These are phyloP conservation scores for Nematodospora valgi DNA, from an alignment of 805 yeast species.

Conservation along the genomic window DNA sequence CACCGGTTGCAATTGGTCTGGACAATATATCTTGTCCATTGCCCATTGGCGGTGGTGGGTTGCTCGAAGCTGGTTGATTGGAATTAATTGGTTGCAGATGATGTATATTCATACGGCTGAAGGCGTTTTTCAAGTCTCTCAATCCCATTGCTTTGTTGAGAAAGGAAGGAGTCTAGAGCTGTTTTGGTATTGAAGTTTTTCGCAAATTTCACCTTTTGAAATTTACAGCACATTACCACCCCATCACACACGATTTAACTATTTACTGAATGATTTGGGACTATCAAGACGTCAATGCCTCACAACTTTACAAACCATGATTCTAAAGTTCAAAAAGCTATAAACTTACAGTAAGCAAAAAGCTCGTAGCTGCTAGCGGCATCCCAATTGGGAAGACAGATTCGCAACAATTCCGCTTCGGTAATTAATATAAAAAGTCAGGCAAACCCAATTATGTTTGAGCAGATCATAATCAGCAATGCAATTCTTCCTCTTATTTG, in stretches of 20 bases:
- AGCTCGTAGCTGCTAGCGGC: too few species aligned
- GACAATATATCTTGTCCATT: constrained; percentile 32
- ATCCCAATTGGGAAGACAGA: too few species aligned
- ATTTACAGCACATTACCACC: too few species aligned
- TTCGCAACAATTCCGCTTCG: too few species aligned
- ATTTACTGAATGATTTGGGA: too few species aligned
- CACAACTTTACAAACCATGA: too few species aligned
- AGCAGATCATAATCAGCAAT: constrained; percentile 1
- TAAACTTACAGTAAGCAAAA: too few species aligned
- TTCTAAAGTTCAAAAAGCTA: too few species aligned
- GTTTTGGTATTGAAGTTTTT: background rate
- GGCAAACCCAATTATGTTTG: background rate
- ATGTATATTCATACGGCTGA: background rate
- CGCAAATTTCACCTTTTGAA: too few species aligned
- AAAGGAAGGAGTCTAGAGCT: background rate
- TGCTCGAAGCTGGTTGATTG: background rate
- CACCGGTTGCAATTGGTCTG: constrained; percentile 37
- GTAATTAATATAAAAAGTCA: background rate
- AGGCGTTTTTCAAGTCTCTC: constrained; percentile 3
- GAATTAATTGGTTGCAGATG: constrained; percentile 3
- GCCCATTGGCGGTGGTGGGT: background rate
- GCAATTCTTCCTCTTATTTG: constrained; percentile 1
- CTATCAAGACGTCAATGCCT: too few species aligned
- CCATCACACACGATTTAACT: too few species aligned
- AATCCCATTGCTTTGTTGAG: constrained; percentile 5